phyloP scores from a whole-genome alignment of 2,329 filamentous ascomycete species.

The Ramichloridium luteum region DNA sequence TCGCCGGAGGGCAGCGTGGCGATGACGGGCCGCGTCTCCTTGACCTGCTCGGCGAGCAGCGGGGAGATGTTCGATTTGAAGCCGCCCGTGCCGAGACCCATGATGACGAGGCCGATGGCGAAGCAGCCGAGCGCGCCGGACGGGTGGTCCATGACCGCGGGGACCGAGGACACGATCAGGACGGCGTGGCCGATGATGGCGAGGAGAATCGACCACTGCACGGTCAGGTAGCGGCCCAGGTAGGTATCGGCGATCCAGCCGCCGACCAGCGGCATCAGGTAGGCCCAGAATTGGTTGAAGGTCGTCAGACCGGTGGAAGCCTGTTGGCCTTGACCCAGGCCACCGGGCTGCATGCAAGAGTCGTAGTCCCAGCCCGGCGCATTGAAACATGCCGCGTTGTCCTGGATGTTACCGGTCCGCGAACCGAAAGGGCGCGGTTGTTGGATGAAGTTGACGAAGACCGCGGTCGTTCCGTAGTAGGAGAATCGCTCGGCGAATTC shows the following conservation, averaged over 20 bases:
- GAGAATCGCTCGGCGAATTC: conserved; percentile 39
- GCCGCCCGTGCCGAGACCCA: conserved; percentile 63
- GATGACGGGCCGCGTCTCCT: conserved; percentile 28
- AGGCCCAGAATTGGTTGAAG: conserved; percentile 39
- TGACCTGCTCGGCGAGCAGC: conserved; percentile 37
- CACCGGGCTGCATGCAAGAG: conserved; percentile 26
- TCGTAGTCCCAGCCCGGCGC: conserved; percentile 26
- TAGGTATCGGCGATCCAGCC: conserved; percentile 53
- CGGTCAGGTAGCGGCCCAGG: conserved; percentile 56
- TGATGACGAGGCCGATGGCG: conserved; percentile 50
- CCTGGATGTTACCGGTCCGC: conserved; percentile 29
- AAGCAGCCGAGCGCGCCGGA: conserved; percentile 51
- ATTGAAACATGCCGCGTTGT: conserved; percentile 18
- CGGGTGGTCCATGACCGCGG: conserved; percentile 45
- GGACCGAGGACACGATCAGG: conserved; percentile 52
- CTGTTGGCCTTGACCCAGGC: conserved; percentile 30
- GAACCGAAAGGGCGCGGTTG: conserved; percentile 22
- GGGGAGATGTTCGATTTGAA: conserved; percentile 66
- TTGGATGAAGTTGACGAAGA: conserved; percentile 39
- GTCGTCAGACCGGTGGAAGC: conserved; percentile 34
- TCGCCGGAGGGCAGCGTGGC: conserved; percentile 31
- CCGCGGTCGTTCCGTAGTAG: conserved; percentile 32
- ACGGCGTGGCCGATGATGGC: conserved; percentile 56
- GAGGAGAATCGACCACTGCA: conserved; percentile 50
- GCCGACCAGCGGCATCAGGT: conserved; percentile 33